These are phyloP conservation scores for Phytophthora cactorum DNA, from an alignment of 352 stramenopile genomes.

Conservation along the genomic window DNA sequence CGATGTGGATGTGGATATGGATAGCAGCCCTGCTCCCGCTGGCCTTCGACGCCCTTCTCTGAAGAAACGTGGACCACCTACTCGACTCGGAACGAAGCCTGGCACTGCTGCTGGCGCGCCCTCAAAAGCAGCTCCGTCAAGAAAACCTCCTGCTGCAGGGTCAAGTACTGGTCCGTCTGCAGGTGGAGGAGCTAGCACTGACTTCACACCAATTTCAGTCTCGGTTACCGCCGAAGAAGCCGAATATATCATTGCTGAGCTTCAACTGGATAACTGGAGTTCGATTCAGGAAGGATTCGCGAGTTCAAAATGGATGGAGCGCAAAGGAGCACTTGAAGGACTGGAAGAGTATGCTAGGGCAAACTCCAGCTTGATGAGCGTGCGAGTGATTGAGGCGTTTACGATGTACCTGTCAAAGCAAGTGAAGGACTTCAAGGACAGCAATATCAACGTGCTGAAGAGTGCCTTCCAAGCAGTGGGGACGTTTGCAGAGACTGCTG, in stretches of 20 bases:
- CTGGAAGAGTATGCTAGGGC: constrained; percentile 66
- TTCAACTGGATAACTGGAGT: constrained; percentile 69
- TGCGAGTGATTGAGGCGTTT: constrained; percentile 75
- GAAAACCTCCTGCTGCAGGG: constrained; percentile 31
- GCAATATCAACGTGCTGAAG: constrained; percentile 90
- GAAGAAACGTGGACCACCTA: constrained; percentile 61
- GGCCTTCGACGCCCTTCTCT: constrained; percentile 22
- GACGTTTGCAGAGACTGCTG: constrained; percentile 65
- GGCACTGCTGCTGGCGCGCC: constrained; percentile 17
- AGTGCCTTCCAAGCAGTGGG: constrained; percentile 85
- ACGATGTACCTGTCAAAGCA: constrained; percentile 75
- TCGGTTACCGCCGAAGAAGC: constrained; percentile 74
- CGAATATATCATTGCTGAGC: constrained; percentile 55
- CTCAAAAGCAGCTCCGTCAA: constrained; percentile 35
- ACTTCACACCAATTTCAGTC: constrained; percentile 73
- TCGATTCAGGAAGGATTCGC: constrained; percentile 63
- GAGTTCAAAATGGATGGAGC: constrained; percentile 85
- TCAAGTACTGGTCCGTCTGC: constrained; percentile 14
- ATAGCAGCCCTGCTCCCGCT: constrained; percentile 16
- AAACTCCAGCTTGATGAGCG: constrained; percentile 60
- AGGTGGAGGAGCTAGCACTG: constrained; percentile 36
- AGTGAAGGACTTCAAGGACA: constrained; percentile 90
- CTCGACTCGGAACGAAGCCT: constrained; percentile 60
- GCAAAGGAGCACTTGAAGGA: constrained; percentile 76
- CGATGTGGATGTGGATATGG: constrained; percentile 47